Evolutionary conservation across 768 basidiomycete species (phyloP).

Genomic region (Termitomyces sp.): DNA sequence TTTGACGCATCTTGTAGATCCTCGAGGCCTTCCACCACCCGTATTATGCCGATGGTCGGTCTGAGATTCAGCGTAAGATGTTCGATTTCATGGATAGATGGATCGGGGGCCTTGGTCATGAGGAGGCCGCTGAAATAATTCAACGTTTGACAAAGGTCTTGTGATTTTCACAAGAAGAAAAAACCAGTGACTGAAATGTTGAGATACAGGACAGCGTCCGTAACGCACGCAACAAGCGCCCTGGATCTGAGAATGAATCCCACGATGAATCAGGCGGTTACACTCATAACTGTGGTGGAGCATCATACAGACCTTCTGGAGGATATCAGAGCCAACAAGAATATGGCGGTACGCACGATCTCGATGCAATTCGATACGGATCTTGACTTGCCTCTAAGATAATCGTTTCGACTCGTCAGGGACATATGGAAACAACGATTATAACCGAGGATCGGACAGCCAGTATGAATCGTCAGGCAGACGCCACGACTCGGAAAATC

Average conservation of each 20-base stretch:
- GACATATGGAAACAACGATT: conserved; percentile 1
- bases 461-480: conserved; percentile 1
- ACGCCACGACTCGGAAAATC: conserved; percentile 1
- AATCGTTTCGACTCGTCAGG: not conserved
- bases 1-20: conserved; percentile 25
- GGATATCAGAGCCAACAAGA: conserved; percentile 10
- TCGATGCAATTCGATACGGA: not conserved
- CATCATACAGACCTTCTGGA: conserved; percentile 7
- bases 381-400: not conserved
- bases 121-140: conserved; percentile 39
- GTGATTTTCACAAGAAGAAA: not conserved
- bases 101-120: conserved; percentile 40
- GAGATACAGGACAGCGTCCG: conserved; percentile 43
- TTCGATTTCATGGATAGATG: conserved; percentile 49
- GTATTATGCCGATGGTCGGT: conserved; percentile 49
- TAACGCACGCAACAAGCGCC: conserved; percentile 50
- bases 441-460: not conserved
- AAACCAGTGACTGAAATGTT: not conserved
- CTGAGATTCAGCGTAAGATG: conserved; percentile 55
- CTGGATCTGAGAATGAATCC: conserved; percentile 38
- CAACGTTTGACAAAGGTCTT: conserved; percentile 47
- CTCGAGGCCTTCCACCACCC: conserved; percentile 69
- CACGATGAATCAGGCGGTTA: conserved; percentile 27
- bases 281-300: conserved; percentile 8
- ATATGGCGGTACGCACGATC: conserved; percentile 4